phyloP scores from a whole-genome alignment of 805 yeast species.

The Ogataea haglerorum region DNA sequence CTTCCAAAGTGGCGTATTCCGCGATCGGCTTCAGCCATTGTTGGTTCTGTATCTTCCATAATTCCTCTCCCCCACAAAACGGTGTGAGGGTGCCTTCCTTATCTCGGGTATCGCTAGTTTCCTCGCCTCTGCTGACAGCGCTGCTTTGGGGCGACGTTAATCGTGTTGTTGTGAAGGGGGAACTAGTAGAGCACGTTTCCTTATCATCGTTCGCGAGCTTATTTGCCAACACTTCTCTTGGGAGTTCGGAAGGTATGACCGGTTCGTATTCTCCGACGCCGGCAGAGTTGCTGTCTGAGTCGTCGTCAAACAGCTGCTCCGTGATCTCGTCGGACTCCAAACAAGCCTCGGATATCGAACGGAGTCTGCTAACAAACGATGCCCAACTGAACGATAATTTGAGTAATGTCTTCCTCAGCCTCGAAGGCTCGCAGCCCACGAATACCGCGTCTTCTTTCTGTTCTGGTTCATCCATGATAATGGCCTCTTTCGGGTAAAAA shows the following conservation, averaged over 20 bases:
- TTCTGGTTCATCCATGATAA: background rate
- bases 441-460: background rate
- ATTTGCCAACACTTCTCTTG: conserved; percentile 8
- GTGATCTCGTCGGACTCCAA: conserved; percentile 48
- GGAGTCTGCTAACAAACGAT: conserved; percentile 33
- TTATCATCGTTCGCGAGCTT: conserved; percentile 15
- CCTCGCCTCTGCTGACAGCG: conserved; percentile 1
- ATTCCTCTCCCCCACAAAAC: conserved; percentile 41
- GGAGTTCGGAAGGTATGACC: background rate
- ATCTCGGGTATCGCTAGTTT: background rate
- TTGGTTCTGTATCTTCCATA: conserved; percentile 68
- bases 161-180: conserved; percentile 5
- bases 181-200: conserved; percentile 12
- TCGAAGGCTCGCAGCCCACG: conserved; percentile 12
- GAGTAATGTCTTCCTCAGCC: conserved; percentile 27
- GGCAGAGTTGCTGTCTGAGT: conserved; percentile 11
- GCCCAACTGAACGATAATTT: conserved; percentile 40
- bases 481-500: background rate
- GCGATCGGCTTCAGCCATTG: conserved; percentile 58
- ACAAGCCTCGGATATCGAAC: conserved; percentile 46
- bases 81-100: conserved; percentile 22
- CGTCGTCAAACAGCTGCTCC: conserved; percentile 45
- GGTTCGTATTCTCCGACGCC: background rate
- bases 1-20: conserved; percentile 25
- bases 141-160: conserved; percentile 3